Percentiles rank a stretch among this genome's conserved stretches.
Conservation (phyloP, 768 basidiomycete species). For the Phaeolepiota aurea region DNA sequence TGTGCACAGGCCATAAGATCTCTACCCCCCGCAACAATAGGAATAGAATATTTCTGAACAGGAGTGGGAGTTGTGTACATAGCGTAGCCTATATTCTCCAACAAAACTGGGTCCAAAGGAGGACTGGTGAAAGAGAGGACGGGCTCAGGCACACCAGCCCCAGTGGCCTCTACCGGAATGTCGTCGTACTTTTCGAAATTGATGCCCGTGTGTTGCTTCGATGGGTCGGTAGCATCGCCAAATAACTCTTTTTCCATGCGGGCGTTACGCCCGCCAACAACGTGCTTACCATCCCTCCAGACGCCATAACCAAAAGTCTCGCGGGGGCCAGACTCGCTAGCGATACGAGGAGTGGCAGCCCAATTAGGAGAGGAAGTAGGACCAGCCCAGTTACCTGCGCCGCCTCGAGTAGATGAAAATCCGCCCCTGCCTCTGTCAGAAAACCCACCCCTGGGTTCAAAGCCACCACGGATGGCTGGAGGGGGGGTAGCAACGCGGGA, state of each 20-base stretch:
- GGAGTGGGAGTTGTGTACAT: conserved; percentile 95
- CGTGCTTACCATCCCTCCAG: conserved; percentile 88
- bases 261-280: conserved; percentile 74
- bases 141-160: conserved; percentile 94
- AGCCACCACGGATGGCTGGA: conserved; percentile 34
- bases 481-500: conserved; percentile 57
- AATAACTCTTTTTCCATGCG: conserved; percentile 95
- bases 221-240: conserved; percentile 79
- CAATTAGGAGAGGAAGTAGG: conserved; percentile 31
- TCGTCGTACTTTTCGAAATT: conserved; percentile 99
- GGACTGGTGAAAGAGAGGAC: conserved; percentile 79
- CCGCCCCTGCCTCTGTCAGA: conserved; percentile 32
- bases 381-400: conserved; percentile 30
- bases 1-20: conserved; percentile 95
- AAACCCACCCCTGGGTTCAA: conserved; percentile 27
- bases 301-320: conserved; percentile 56
- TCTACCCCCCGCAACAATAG: conserved; percentile 85
- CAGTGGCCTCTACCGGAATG: conserved; percentile 98
- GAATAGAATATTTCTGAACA: conserved; percentile 99
- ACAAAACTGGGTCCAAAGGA: conserved; percentile 85
- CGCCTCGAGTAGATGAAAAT: conserved; percentile 31
- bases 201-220: conserved; percentile 92
- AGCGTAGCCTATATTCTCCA: conserved; percentile 91
- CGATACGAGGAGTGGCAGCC: conserved; percentile 22
- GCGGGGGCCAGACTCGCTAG: conserved; percentile 34